Percentiles rank a stretch among this genome's conserved stretches.
phyloP scores from a whole-genome alignment of 2,329 filamentous ascomycete species.

The Hypoxylon sp. region DNA sequence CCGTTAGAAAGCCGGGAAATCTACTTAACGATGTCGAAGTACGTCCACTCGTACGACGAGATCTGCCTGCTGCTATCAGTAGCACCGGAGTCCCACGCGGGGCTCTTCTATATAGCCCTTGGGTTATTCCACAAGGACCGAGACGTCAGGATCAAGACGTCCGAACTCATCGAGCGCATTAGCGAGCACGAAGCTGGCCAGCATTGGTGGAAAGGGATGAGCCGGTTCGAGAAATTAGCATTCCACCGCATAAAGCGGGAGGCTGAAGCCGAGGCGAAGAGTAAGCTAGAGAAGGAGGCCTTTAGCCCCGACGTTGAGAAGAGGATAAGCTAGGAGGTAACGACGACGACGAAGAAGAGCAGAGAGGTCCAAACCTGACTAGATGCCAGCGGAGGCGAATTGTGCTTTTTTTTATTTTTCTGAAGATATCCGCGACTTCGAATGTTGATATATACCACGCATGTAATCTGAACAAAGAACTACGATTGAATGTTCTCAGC shows the following conservation, averaged over 20 bases:
- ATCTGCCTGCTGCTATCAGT: constrained; percentile 87
- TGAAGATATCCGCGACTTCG: constrained; percentile 43
- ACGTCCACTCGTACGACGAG: constrained; percentile 85
- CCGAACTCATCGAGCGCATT: constrained; percentile 85
- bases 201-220: constrained; percentile 91
- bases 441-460: constrained; percentile 44
- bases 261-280: constrained; percentile 66
- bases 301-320: constrained; percentile 61
- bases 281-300: constrained; percentile 63
- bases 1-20: constrained; percentile 84
- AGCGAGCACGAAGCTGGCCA: constrained; percentile 89
- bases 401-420: constrained; percentile 29
- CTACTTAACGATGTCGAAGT: constrained; percentile 83
- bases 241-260: constrained; percentile 84
- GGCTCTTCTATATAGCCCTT: constrained; percentile 90
- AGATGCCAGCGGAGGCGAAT: constrained; percentile 4
- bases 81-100: constrained; percentile 87
- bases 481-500: constrained; percentile 14
- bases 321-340: constrained; percentile 62
- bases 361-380: constrained; percentile 26
- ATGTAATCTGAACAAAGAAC: constrained; percentile 44
- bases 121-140: constrained; percentile 91
- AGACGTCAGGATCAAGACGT: constrained; percentile 82
- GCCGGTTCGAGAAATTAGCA: constrained; percentile 89
- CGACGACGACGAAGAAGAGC: constrained; percentile 3